Conservation (phyloP, 2,329 filamentous ascomycete genomes). For the Fusarium odoratissimum region DNA sequence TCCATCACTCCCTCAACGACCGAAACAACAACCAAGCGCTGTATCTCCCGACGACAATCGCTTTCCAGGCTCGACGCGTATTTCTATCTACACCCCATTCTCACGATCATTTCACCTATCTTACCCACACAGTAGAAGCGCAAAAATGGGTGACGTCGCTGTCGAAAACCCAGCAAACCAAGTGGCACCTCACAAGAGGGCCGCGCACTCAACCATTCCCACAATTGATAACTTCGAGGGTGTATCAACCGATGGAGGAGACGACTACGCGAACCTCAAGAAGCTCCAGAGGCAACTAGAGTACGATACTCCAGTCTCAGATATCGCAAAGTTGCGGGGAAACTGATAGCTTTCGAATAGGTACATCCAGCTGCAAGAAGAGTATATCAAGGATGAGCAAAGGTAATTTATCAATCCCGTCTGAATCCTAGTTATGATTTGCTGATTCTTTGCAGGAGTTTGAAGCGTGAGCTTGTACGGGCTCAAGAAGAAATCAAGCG, state of each 20-base stretch:
- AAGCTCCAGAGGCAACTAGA: conserved; percentile 96
- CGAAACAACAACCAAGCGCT: conserved; percentile 26
- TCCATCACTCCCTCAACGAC: conserved; percentile 36
- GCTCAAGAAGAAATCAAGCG: conserved; percentile 99
- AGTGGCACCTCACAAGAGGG: conserved; percentile 83
- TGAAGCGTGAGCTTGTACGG: conserved; percentile 96
- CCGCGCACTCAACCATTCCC: conserved; percentile 81
- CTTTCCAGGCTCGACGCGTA: conserved; percentile 1
- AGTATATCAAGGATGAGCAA: conserved; percentile 99
- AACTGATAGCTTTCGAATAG: conserved; percentile 56
- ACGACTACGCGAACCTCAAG: conserved; percentile 96
- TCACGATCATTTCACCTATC: not conserved
- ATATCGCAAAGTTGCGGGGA: conserved; percentile 2
- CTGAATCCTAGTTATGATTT: not conserved
- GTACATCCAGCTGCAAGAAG: conserved; percentile 97
- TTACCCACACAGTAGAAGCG: conserved; percentile 21
- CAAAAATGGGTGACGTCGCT: conserved; percentile 84
- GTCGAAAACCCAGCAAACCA: conserved; percentile 84
- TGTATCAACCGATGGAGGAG: conserved; percentile 80
- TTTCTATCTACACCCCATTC: not conserved
- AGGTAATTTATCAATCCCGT: conserved; percentile 62
- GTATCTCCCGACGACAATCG: conserved; percentile 21
- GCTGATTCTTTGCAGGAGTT: conserved; percentile 69
- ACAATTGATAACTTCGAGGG: conserved; percentile 93
- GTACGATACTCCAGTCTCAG: conserved; percentile 60